Base-by-base conservation (phyloP, 164 flowering plant genomes). In the Kingdonia uniflora region DNA sequence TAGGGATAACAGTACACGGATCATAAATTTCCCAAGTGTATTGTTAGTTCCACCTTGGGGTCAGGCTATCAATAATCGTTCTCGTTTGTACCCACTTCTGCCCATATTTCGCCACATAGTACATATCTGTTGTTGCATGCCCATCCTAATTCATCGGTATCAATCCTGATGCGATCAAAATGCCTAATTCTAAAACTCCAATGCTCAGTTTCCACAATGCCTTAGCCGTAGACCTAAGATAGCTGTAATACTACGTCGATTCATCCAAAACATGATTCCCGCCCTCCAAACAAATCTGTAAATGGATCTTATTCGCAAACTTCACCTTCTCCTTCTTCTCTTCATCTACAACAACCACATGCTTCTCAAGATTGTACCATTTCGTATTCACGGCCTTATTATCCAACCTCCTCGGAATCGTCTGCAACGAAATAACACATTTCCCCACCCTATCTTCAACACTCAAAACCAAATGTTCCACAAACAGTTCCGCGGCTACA, bases 351-450 rank as follows among this genome's bases (percentile, higher is more conserved):
- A n/a, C n/a, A 44, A 44, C 11, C 21, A 44, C 48, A 44, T 44
- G 48, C 23, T 44, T 44, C 22, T 44, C 48, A 44, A 44, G 48
- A 44, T n/a, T n/a, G n/a, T n/a, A n/a, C n/a, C n/a, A n/a, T n/a
- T n/a, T n/a, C n/a, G n/a, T n/a, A n/a, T n/a, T n/a, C n/a, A n/a
- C n/a, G n/a, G n/a, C n/a, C n/a, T n/a, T n/a, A n/a, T n/a, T n/a
- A n/a, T n/a, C n/a, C 48, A 44, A 44, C 48, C 48, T 44, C 48
- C 48, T 44, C 5, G 8, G 22, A 2, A 44, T 23, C 17, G 22
- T 44, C 7, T 16, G 48, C 20, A 44, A 44, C 1, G 48, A 23
- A 19, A 44, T 44, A 20, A 44, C 48, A 17, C 48, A 44, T 17
- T 19, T 44, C 2, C 48, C 48, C 48, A 44, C 11, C 17, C 17